A percentile compares a stretch with the other conserved stretches of the same genome.
These are phyloP conservation scores for Amylocystis lapponica DNA, from an alignment of 768 basidiomycete species.

Conservation along the genomic window DNA sequence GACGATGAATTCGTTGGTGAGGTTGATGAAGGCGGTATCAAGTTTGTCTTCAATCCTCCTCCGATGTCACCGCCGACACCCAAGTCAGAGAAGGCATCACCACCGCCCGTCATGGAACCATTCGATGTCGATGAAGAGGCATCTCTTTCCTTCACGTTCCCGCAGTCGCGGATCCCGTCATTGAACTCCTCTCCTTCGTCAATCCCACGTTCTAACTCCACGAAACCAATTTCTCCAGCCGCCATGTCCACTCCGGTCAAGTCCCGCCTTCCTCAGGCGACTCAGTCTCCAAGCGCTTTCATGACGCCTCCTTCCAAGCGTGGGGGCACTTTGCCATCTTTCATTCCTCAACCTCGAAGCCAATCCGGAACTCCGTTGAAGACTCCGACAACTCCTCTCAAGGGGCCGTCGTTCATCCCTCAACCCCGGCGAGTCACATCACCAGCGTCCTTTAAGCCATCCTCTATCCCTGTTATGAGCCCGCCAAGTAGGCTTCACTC, in stretches of 20 bases:
- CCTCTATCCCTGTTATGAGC: slow-evolving; percentile 15
- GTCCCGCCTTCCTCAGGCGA: slow-evolving; percentile 22
- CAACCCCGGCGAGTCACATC: slow-evolving; percentile 22
- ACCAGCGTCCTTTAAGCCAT: slow-evolving; percentile 4
- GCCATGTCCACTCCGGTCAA: slow-evolving; percentile 28
- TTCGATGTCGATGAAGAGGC: slow-evolving; percentile 11
- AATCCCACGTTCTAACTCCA: slow-evolving; percentile 41
- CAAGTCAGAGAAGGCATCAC: slow-evolving; percentile 1
- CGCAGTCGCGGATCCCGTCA: slow-evolving; percentile 11
- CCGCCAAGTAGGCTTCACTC: slow-evolving; percentile 17
- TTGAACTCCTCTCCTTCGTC: slow-evolving; percentile 37
- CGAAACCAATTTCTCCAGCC: slow-evolving; percentile 30
- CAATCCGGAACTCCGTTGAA: slow-evolving; percentile 22
- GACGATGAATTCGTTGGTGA: slow-evolving; percentile 55
- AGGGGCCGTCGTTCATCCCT: slow-evolving; percentile 24
- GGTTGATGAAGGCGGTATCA: slow-evolving; percentile 58
- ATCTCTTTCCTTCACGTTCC: slow-evolving; percentile 14
- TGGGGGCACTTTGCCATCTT: slow-evolving; percentile 41
- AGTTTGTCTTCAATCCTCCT: slow-evolving; percentile 69
- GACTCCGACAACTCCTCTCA: slow-evolving; percentile 38
- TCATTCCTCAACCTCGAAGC: slow-evolving; percentile 52
- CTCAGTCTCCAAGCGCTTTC: slow-evolving; percentile 24
- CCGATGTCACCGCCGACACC: slow-evolving; percentile 12
- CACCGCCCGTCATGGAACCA: slow-evolving; percentile 8
- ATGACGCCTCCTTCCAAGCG: slow-evolving; percentile 52